A percentile compares a stretch with the other conserved stretches of the same genome.
These are phyloP conservation scores for Globisporangium irregulare DNA, from an alignment of 352 stramenopile genomes.

Conservation along the genomic window DNA sequence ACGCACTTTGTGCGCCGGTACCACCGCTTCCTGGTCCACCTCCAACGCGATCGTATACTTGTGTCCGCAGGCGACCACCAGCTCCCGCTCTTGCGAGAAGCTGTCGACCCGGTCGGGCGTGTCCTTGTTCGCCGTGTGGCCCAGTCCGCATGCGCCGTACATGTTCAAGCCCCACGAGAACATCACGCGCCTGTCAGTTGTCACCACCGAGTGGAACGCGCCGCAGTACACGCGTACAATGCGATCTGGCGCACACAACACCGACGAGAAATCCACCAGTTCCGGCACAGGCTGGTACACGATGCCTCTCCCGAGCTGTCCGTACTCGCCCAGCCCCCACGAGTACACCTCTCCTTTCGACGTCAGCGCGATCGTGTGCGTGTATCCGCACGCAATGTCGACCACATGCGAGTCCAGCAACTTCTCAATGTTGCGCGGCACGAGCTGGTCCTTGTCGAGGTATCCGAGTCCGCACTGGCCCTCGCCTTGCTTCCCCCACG, in stretches of 20 bases:
- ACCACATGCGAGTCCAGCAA: constrained; percentile 39
- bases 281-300: constrained; percentile 80
- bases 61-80: constrained; percentile 69
- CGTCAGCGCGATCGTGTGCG: constrained; percentile 83
- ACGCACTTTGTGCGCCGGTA: constrained; percentile 14
- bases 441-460: constrained; percentile 74
- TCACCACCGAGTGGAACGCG: constrained; percentile 77
- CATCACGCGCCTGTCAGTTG: constrained; percentile 57
- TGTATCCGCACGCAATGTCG: constrained; percentile 82
- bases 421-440: constrained; percentile 52
- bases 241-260: constrained; percentile 44
- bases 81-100: constrained; percentile 51
- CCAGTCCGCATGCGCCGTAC: constrained; percentile 75
- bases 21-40: constrained; percentile 24
- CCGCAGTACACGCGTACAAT: constrained; percentile 68
- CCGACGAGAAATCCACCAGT: constrained; percentile 45
- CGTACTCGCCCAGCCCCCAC: constrained; percentile 90
- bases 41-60: constrained; percentile 82
- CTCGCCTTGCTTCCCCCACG: constrained; percentile 87
- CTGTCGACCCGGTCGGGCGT: constrained; percentile 72
- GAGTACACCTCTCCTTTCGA: constrained; percentile 79
- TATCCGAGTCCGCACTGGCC: constrained; percentile 85
- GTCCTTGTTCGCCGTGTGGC: constrained; percentile 79
- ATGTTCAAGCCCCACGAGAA: constrained; percentile 81
- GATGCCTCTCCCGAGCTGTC: constrained; percentile 84